Evolutionary conservation across 2,329 filamentous ascomycete species (phyloP).

Genomic region (Colletotrichum aenigma): DNA sequence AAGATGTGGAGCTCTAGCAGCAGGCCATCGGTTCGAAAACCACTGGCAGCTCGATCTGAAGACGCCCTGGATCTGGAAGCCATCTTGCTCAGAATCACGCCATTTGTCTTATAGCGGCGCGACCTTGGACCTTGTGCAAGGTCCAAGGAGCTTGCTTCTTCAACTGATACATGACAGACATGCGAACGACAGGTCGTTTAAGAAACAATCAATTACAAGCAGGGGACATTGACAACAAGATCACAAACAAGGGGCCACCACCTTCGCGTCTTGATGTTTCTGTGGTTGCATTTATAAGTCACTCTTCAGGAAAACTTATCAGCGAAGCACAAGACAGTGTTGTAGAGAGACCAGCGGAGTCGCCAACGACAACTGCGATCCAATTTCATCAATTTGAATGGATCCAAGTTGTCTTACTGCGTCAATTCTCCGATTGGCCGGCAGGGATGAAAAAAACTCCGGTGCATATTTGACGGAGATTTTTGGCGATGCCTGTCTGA

Average conservation of each 20-base stretch:
- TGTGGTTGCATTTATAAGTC: neutral
- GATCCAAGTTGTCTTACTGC: neutral
- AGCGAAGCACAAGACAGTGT: neutral
- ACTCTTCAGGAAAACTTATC: neutral
- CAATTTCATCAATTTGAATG: conserved; percentile 3
- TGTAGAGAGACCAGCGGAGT: conserved; percentile 12
- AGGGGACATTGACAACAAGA: neutral
- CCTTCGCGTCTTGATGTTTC: neutral
- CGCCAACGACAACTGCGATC: neutral
- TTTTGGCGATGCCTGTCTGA: conserved; percentile 12
- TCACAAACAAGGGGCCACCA: neutral
- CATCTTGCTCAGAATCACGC: neutral
- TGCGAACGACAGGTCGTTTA: neutral
- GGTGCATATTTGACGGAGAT: conserved; percentile 19
- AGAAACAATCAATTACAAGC: neutral
- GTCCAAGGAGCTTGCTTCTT: neutral
- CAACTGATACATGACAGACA: neutral
- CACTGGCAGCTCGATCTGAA: neutral
- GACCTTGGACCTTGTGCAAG: neutral
- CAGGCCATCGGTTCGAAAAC: neutral
- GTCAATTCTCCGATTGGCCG: conserved; percentile 19
- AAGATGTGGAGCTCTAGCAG: neutral
- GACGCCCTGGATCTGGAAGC: neutral
- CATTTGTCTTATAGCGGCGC: neutral
- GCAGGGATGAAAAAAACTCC: conserved; percentile 8